Base-by-base conservation (phyloP, 2,329 filamentous ascomycete genomes). In the Aaosphaeria arxii region DNA sequence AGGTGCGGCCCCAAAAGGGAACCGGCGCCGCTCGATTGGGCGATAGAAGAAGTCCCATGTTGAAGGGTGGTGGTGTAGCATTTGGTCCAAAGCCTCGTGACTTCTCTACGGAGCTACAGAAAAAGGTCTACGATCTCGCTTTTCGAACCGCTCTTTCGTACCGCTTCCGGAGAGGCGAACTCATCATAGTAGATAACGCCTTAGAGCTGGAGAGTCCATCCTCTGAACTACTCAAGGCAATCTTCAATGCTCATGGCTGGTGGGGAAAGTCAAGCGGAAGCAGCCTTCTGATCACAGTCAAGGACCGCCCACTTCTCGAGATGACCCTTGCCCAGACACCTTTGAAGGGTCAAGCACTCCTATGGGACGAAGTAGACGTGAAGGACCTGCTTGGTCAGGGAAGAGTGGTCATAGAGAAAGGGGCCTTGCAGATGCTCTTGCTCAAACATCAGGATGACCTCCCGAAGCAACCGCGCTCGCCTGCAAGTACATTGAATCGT, bases 91-190 rank as follows among this genome's bases (percentile, higher is more conserved):
- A 91, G 61, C 91, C 91, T 29, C 82, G 94, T 68, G 90, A 97
- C 74, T 99, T 99, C 67, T 83, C 83, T 51, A 95, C 91, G 24
- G 81, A 81, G 11, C 78, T 99, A 47, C 91, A 87, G 61, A 81
- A 81, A 66, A 97, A 97, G 76, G 83, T 96, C 42, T 99, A 99
- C 75, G 91, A 97, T 72, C 80, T 95, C 61, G 94, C 94, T 7
- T 97, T 90, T 89, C 84, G 94, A 66, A 97, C 88, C 40, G 94
- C 94, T 7, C 80, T 99, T 56, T 94, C 88, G 64, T 95, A 96
- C 76, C 85, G 94, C 51, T 97, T 94, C 74, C 80, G 86, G 56
- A 84, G 85, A 57, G 94, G 91, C 43, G 89, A 97, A 75, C 76
- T 99, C 62, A 77, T 96, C 56, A 83, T 99, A 39, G 85, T 94